Percentiles rank a stretch among this genome's conserved stretches.
phyloP scores from a whole-genome alignment of 495 filamentous ascomycete genomes.

The Neurospora sp. region DNA sequence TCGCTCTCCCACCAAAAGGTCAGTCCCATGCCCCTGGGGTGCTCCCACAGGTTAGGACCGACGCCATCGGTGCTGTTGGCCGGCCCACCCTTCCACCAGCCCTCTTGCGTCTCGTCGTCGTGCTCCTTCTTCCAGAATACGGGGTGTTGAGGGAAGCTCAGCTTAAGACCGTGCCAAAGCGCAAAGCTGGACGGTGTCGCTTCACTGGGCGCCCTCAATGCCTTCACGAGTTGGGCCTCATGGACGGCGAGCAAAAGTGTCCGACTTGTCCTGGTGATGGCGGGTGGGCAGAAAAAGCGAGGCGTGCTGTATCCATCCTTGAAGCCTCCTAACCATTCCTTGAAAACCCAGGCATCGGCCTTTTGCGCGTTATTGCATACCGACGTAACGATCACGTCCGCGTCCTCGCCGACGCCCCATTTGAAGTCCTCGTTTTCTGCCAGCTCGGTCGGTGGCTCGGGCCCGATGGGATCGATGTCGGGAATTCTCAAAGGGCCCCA shows the following conservation, averaged over 20 bases:
- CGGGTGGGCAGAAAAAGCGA: slow-evolving; percentile 26
- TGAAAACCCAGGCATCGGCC: slow-evolving; percentile 38
- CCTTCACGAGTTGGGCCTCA: slow-evolving; percentile 18
- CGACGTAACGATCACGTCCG: slow-evolving; percentile 43
- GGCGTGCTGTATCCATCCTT: slow-evolving; percentile 13
- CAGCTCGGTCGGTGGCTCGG: slow-evolving; percentile 32
- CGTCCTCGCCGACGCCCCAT: slow-evolving; percentile 53
- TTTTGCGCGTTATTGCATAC: slow-evolving; percentile 40
- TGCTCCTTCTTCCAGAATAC: slow-evolving; percentile 15
- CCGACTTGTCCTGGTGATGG: slow-evolving; percentile 20
- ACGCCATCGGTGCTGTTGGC: slow-evolving; percentile 14
- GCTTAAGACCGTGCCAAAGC: slow-evolving; percentile 32
- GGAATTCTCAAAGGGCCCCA: slow-evolving; percentile 51
- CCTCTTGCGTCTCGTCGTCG: slow-evolving; percentile 9
- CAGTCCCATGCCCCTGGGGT: slow-evolving; percentile 17
- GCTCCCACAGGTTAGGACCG: slow-evolving; percentile 12
- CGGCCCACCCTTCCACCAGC: slow-evolving; percentile 29
- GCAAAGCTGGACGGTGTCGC: slow-evolving; percentile 30
- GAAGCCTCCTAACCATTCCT: slow-evolving; percentile 33
- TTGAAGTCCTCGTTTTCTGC: slow-evolving; percentile 36
- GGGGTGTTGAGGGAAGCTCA: slow-evolving; percentile 28
- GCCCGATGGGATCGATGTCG: slow-evolving; percentile 38
- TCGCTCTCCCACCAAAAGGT: slow-evolving; percentile 25
- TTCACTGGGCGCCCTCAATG: slow-evolving; percentile 23
- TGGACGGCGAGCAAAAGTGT: slow-evolving; percentile 18